Base-by-base conservation (phyloP, 768 basidiomycete genomes). In the Mycena latifolia region DNA sequence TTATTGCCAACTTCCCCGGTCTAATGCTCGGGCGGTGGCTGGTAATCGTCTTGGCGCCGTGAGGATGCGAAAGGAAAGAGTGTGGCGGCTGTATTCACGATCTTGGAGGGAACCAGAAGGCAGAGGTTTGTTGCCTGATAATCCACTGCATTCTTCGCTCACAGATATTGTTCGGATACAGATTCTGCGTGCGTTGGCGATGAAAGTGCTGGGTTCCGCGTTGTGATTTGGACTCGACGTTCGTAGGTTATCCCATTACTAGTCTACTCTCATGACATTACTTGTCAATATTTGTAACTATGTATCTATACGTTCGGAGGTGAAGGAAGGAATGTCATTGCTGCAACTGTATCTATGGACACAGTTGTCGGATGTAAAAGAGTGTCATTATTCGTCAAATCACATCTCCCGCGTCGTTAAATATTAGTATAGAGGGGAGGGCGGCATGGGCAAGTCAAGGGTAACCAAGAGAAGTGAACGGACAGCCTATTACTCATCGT, bases 1-100 rank as follows among this genome's bases (percentile, higher is more conserved):
- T 84, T 55, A 73, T 87, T 8, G 31, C 8, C 85, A 98, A 96
- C 72, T 73, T 96, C 1, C 95, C 95, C 11, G 95, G 95, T 9
- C 81, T 94, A 17, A 86, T 96, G 80, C 84, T 96, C 22, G 96
- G 96, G 93, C 91, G 3, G 86, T 91, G 69, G 93, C 94, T 0
- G 96, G 96, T 0, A 97, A 96, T 74, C 83, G 94, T n/a, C 79
- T 98, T 29, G 96, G 96, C 46, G 94, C 95, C 4, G 84, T 98
- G 51, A 84, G 62, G 96, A 98, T 73, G 96, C 96, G 5, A 98
- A 98, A 81, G 93, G 96, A 12, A 95, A 94, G 84, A 92, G 92
- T 66, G 95, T 98, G 25, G 95, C 93, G 3, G 86, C 91, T 11
- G 96, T 98, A 20, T 98, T 98, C 76, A 79, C 50, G 86, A 92